Evolutionary conservation across 306 rosid genomes (phyloP).

Genomic region (Potentilla sterilis): DNA sequence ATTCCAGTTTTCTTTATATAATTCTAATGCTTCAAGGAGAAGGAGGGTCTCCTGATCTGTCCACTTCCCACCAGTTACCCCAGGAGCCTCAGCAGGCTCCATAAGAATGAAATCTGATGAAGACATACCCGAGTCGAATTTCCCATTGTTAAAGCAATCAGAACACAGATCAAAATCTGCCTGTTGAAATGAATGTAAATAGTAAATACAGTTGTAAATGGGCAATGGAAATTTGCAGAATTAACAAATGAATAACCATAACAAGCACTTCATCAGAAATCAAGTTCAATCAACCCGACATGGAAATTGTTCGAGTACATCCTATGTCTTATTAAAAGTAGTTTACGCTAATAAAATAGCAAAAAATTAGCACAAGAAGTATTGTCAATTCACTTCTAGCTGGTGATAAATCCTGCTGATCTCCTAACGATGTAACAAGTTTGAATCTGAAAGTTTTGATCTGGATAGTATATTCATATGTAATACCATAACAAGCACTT

Average conservation of each 20-base stretch:
- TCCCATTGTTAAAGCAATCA: slow-evolving; percentile 82
- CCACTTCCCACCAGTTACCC: slow-evolving; percentile 90
- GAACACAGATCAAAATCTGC: slow-evolving; percentile 90
- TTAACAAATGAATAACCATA: slow-evolving; percentile 2
- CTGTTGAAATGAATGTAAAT: slow-evolving; percentile 55
- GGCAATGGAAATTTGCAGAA: slow-evolving; percentile 12
- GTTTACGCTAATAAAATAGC: neutral
- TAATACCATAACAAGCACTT: slow-evolving; percentile 1
- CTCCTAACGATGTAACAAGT: neutral
- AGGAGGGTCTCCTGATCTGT: slow-evolving; percentile 97
- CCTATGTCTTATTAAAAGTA: neutral
- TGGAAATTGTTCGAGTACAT: neutral
- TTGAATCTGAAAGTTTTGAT: neutral
- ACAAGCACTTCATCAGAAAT: slow-evolving; percentile 4
- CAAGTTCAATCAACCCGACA: slow-evolving; percentile 2
- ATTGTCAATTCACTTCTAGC: neutral
- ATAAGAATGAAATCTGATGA: slow-evolving; percentile 86
- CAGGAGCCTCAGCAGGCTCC: slow-evolving; percentile 93
- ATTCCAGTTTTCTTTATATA: slow-evolving; percentile 88
- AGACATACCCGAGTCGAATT: slow-evolving; percentile 85
- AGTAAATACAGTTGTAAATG: slow-evolving; percentile 26
- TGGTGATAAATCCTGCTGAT: neutral
- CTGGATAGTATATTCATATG: neutral
- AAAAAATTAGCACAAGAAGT: neutral
- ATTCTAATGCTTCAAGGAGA: slow-evolving; percentile 94